Conservation (phyloP, 495 filamentous ascomycete species). For the Physcia stellaris region DNA sequence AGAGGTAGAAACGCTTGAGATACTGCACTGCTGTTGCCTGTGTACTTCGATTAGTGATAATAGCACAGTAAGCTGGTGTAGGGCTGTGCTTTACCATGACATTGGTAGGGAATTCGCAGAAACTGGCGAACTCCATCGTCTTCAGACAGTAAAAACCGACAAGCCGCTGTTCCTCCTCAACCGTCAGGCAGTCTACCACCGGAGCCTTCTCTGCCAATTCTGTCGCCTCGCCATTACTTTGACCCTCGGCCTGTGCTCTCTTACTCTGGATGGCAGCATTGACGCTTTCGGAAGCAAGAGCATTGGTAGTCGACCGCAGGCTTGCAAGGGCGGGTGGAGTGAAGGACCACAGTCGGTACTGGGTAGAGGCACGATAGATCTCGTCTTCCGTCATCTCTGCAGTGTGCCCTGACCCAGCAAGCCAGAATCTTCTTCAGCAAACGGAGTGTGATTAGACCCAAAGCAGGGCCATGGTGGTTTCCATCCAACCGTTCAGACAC, state of each 20-base stretch:
- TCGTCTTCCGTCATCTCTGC: constrained; percentile 65
- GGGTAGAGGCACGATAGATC: constrained; percentile 79
- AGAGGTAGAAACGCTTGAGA: constrained; percentile 85
- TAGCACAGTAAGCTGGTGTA: too few relatives aligned
- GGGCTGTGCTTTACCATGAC: constrained; percentile 44
- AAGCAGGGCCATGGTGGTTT: too few relatives aligned
- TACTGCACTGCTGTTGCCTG: constrained; percentile 85
- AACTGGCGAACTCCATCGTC: constrained; percentile 58
- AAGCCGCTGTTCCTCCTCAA: constrained; percentile 70
- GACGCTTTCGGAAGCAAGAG: constrained; percentile 56
- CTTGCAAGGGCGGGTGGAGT: constrained; percentile 54
- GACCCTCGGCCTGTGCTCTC: constrained; percentile 7
- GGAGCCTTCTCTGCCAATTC: constrained; percentile 5
- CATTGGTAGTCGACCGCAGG: constrained; percentile 63
- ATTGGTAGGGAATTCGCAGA: constrained; percentile 63
- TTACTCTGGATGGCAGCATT: constrained; percentile 41
- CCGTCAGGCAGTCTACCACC: constrained; percentile 57
- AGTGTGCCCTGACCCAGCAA: constrained; percentile 34
- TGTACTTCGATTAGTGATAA: background rate
- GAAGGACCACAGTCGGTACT: constrained; percentile 90
- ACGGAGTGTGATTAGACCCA: too few relatives aligned
- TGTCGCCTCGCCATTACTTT: constrained; percentile 15
- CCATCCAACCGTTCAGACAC: too few relatives aligned
- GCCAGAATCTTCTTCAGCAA: too few relatives aligned
- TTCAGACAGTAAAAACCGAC: constrained; percentile 67